Conservation (phyloP, 306 rosid genomes). For the Malus sieversii region DNA sequence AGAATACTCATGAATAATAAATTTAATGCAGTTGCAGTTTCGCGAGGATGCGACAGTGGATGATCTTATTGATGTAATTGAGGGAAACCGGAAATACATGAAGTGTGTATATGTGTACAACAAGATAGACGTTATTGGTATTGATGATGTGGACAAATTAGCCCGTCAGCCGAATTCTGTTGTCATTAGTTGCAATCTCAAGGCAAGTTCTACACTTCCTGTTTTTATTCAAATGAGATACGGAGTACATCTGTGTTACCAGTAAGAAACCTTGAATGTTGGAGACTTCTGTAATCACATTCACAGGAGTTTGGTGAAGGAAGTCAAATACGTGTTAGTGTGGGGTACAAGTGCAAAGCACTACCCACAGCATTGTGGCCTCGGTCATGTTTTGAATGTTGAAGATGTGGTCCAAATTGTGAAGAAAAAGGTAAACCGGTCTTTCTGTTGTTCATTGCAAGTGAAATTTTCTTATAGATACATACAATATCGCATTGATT, state of each 20-base stretch:
- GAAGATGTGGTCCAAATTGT: slow-evolving; percentile 98
- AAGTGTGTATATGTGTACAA: slow-evolving; percentile 95
- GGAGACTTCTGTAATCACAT: slow-evolving; percentile 97
- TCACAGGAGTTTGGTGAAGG: slow-evolving; percentile 94
- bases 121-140: slow-evolving; percentile 95
- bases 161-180: slow-evolving; percentile 91
- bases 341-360: slow-evolving; percentile 97
- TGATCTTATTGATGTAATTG: slow-evolving; percentile 96
- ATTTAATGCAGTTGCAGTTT: slow-evolving; percentile 63
- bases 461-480: neutral
- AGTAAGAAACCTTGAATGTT: slow-evolving; percentile 18
- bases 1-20: neutral
- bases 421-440: slow-evolving; percentile 75
- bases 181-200: slow-evolving; percentile 92
- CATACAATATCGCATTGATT: too few relatives aligned
- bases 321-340: slow-evolving; percentile 91
- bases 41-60: slow-evolving; percentile 99
- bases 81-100: slow-evolving; percentile 98
- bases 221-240: neutral
- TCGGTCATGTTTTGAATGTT: slow-evolving; percentile 61
- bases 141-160: slow-evolving; percentile 91
- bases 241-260: neutral
- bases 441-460: slow-evolving; percentile 4
- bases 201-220: slow-evolving; percentile 41
- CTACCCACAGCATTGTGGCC: slow-evolving; percentile 96